Base-by-base conservation (phyloP, 1,139 yeast genomes). In the Geotrichum aggregatum region DNA sequence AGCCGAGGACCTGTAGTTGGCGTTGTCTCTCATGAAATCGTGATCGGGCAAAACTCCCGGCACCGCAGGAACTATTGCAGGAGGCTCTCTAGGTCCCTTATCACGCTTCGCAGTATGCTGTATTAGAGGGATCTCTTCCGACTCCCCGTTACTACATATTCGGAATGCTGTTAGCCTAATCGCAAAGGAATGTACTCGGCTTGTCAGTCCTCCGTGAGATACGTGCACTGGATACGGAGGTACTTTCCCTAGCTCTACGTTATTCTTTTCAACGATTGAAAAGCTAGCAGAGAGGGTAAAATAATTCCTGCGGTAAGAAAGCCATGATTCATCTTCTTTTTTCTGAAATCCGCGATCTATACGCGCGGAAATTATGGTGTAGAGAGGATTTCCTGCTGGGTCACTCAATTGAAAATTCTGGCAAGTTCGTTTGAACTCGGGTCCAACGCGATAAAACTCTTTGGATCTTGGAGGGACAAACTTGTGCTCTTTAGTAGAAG, bases 81-180 rank as follows among this genome's bases (percentile, higher is more conserved):
- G 55, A 8, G 53, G 51, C 18, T 47, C 47, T 16, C 51, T 30
- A 7, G 51, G 49, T 3, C 54, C 54, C 24, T 47, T 47, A 31
- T 54, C 51, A 14, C 56, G 47, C 31, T 54, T 54, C 10, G 56
- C 47, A 1, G 56, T 50, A 19, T 50, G 54, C 42, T 54, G 56
- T 8, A 50, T 49, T 5, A 54, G 35, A 2, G 52, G 50, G 14
- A 50, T 41, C 24, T 54, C 54, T 22, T 50, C 51, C n/a, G 49
- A 31, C 6, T 43, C 52, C 2, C 50, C 50, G 30, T 44, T 43
- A 13, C 44, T 39, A 26, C 49, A 44, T n/a, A 54, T 26, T 11
- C 52, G 49, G 11, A 50, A 33, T 3, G 56, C 56, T 4, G 54
- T 46, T 4, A 50, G 46, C 41, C 54, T 24, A n/a, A 54, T 38